Percentiles rank a stretch among this genome's conserved stretches.
phyloP scores from a whole-genome alignment of 352 stramenopile genomes.

The Phytopythium chamaehyphon region DNA sequence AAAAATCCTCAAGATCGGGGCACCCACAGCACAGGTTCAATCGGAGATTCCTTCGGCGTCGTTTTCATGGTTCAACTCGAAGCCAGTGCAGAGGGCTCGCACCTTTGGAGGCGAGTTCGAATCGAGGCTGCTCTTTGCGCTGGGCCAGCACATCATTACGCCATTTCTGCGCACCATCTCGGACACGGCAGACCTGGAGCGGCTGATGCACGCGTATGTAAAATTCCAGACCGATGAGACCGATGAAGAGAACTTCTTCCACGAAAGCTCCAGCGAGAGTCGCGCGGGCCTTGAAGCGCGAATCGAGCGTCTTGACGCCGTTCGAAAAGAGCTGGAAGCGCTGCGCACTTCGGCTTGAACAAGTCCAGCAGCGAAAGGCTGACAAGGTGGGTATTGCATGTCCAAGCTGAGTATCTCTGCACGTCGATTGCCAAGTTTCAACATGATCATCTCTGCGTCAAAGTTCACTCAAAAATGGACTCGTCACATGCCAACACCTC shows the following conservation, averaged over 20 bases:
- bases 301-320: constrained; percentile 10
- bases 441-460: too few species aligned
- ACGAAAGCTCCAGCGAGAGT: constrained; percentile 8
- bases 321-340: constrained; percentile 5
- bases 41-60: not conserved
- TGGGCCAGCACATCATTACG: constrained; percentile 15
- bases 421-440: too few species aligned
- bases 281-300: constrained; percentile 12
- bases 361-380: too few species aligned
- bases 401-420: too few species aligned
- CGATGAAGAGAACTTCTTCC: constrained; percentile 14
- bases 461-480: too few species aligned
- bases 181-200: constrained; percentile 11
- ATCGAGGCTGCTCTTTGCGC: constrained; percentile 14
- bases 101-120: constrained; percentile 16
- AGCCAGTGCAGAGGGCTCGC: too few species aligned
- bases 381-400: too few species aligned
- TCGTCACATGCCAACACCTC: too few species aligned
- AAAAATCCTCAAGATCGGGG: not conserved
- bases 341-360: not conserved
- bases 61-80: constrained; percentile 2
- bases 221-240: constrained; percentile 9
- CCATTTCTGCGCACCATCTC: constrained; percentile 18
- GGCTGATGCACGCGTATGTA: constrained; percentile 22
- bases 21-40: not conserved